A percentile compares a stretch with the other conserved stretches of the same genome.
These are phyloP conservation scores for Solanum hybrid DNA, from an alignment of 305 asterid genomes.

Conservation along the genomic window DNA sequence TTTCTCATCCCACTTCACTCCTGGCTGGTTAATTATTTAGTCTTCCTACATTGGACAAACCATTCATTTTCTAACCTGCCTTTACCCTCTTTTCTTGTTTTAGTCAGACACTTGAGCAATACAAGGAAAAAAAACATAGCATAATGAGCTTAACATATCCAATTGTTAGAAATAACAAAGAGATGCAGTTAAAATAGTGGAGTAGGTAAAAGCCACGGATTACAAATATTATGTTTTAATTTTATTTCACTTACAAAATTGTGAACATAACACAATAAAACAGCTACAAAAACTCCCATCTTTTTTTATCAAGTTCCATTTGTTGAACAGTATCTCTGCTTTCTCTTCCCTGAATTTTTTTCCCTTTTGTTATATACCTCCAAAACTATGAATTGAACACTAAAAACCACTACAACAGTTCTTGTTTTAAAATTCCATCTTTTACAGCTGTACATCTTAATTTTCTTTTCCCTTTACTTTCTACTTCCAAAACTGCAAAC, in stretches of 20 bases:
- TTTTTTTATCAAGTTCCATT: neutral
- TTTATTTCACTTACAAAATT: neutral
- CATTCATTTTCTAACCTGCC: neutral
- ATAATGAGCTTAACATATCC: neutral
- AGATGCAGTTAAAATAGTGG: neutral
- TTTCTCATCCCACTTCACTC: neutral
- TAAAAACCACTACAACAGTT: neutral
- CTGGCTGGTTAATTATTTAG: neutral
- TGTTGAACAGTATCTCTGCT: neutral
- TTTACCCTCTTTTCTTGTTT: neutral
- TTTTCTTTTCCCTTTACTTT: neutral
- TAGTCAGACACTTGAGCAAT: neutral
- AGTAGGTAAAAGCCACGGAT: neutral
- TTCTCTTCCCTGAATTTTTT: neutral
- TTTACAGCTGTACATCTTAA: neutral
- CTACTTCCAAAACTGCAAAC: neutral
- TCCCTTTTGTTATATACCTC: neutral
- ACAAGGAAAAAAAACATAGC: neutral
- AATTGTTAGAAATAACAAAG: neutral
- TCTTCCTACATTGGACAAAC: neutral
- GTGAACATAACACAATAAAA: neutral
- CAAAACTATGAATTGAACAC: neutral
- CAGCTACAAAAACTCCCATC: neutral
- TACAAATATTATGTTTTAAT: neutral
- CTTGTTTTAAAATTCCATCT: neutral